Conservation (phyloP, 306 rosid genomes). For the Pyrus bretschneideri region DNA sequence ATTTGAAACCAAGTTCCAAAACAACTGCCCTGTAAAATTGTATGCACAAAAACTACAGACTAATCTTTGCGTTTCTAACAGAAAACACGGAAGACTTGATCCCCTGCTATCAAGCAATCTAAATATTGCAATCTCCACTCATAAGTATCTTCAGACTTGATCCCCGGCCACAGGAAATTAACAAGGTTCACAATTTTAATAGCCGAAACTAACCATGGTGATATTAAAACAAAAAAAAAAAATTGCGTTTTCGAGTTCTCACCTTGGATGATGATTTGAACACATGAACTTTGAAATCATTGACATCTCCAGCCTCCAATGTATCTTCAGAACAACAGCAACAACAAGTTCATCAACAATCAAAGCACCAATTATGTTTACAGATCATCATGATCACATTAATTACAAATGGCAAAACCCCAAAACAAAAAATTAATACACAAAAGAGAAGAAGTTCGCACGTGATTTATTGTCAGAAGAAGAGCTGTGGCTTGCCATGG, state of each 20-base stretch:
- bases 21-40: background rate
- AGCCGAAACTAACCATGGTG: background rate
- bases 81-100: background rate
- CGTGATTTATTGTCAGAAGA: constrained; percentile 11
- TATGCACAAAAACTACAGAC: background rate
- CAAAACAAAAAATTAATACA: background rate
- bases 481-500: constrained; percentile 5
- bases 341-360: background rate
- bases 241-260: constrained; percentile 11
- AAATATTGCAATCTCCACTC: background rate
- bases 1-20: background rate
- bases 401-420: background rate
- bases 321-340: constrained; percentile 17
- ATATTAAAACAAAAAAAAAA: background rate
- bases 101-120: background rate
- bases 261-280: constrained; percentile 86
- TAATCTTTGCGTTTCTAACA: background rate
- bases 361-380: background rate
- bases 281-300: constrained; percentile 54
- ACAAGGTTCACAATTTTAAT: background rate
- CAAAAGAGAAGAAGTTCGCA: background rate
- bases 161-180: background rate
- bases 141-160: background rate
- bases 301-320: constrained; percentile 40
- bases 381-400: background rate